These are phyloP conservation scores for Phoenix roebelenii DNA, from an alignment of 176 grass and related monocot species.

Conservation along the genomic window DNA sequence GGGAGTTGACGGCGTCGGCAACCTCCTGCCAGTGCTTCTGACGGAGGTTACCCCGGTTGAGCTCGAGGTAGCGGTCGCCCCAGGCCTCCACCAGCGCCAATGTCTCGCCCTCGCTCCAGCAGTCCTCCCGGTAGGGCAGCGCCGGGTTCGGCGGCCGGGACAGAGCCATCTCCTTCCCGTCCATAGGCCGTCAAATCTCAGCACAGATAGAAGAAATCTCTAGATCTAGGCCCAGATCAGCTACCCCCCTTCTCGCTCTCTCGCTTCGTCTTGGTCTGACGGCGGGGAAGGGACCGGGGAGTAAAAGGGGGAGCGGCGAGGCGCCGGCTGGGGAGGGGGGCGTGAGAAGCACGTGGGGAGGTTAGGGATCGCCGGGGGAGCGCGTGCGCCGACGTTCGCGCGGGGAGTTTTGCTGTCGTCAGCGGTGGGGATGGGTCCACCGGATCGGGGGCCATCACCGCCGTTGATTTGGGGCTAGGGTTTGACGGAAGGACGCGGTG, in stretches of 20 bases:
- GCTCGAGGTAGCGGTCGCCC: constrained; percentile 77
- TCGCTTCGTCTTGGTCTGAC: background rate
- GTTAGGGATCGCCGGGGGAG: constrained; percentile 18
- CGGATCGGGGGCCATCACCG: constrained; percentile 40
- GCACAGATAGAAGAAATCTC: too few species aligned
- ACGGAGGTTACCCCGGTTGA: constrained; percentile 89
- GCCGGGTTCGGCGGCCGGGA: constrained; percentile 61
- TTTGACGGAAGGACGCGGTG: constrained; percentile 78
- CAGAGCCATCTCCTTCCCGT: constrained; percentile 11
- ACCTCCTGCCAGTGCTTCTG: constrained; percentile 99
- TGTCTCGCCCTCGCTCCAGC: constrained; percentile 99
- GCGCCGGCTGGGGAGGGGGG: constrained; percentile 35
- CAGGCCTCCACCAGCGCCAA: constrained; percentile 68
- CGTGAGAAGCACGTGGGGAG: constrained; percentile 42
- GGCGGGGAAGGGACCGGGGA: constrained; percentile 22
- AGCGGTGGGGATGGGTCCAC: constrained; percentile 15
- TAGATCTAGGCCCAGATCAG: too few species aligned
- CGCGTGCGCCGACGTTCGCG: constrained; percentile 41
- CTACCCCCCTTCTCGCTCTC: constrained; percentile 12
- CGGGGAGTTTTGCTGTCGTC: constrained; percentile 13
- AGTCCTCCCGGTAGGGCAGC: constrained; percentile 92
- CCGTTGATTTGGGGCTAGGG: constrained; percentile 41
- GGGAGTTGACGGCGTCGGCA: constrained; percentile 66
- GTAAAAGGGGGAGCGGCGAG: constrained; percentile 34
- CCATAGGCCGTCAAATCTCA: background rate